Conservation (phyloP, 305 asterid genomes). For the Caryopteris hybrid region DNA sequence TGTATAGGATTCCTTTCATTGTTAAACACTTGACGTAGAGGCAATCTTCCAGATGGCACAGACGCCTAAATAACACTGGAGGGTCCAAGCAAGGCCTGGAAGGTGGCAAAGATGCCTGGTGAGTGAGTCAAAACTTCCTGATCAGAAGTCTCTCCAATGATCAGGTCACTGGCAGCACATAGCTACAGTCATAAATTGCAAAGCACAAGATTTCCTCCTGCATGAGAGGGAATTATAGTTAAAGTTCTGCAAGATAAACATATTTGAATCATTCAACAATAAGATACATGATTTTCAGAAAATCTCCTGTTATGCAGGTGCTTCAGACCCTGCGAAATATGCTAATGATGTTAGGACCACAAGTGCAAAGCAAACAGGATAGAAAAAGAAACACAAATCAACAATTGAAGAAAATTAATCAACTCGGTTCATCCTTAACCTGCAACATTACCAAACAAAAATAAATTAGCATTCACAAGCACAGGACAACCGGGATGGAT, state of each 20-base stretch:
- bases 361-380: not conserved
- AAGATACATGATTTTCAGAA: constrained; percentile 10
- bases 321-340: constrained; percentile 41
- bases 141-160: not conserved
- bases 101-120: not conserved
- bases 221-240: constrained; percentile 2
- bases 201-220: constrained; percentile 14
- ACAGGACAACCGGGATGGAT: constrained; percentile 13
- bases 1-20: constrained; percentile 1
- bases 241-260: constrained; percentile 10
- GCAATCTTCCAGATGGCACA: not conserved
- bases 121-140: not conserved
- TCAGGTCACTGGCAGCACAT: not conserved
- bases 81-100: not conserved
- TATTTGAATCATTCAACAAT: constrained; percentile 10
- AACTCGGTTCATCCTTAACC: constrained; percentile 25
- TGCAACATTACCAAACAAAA: constrained; percentile 22
- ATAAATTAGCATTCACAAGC: too few relatives aligned
- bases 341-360: constrained; percentile 21
- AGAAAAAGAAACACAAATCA: not conserved
- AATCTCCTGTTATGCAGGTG: constrained; percentile 28
- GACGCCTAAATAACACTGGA: not conserved
- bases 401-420: not conserved
- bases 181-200: not conserved
- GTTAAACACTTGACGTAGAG: not conserved